A percentile compares a stretch with the other conserved stretches of the same genome.
These are phyloP conservation scores for Rhododendron henanense DNA, from an alignment of 148 eudicot species.

Conservation along the genomic window DNA sequence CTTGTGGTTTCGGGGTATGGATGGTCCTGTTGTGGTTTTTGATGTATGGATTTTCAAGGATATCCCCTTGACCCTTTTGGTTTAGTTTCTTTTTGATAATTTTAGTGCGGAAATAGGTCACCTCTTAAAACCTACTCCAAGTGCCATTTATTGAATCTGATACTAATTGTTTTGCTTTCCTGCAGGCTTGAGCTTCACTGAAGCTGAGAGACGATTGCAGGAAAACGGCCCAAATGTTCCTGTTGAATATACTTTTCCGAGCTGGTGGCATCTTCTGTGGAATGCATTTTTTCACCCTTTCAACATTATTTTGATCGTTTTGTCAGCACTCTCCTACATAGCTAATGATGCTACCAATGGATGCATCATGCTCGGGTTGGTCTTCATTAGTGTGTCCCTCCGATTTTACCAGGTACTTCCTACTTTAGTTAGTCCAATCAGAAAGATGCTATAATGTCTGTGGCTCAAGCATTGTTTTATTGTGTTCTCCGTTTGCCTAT, in stretches of 20 bases:
- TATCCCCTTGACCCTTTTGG: too few relatives aligned
- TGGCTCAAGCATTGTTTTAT: not conserved
- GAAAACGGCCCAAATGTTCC: slow-evolving; percentile 48
- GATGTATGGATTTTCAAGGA: too few relatives aligned
- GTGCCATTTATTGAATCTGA: not conserved
- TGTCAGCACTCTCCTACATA: slow-evolving; percentile 41
- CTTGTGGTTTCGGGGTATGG: not conserved
- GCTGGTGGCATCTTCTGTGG: slow-evolving; percentile 52
- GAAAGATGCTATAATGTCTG: not conserved
- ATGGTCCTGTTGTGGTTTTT: not conserved
- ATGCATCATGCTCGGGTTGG: slow-evolving; percentile 46
- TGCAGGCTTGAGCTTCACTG: slow-evolving; percentile 46
- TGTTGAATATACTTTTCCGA: slow-evolving; percentile 37
- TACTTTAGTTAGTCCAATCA: not conserved
- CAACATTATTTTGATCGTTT: slow-evolving; percentile 44
- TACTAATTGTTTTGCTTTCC: slow-evolving; percentile 1
- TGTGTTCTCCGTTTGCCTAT: not conserved
- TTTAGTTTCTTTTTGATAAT: not conserved
- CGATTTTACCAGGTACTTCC: slow-evolving; percentile 44
- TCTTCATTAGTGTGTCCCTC: slow-evolving; percentile 48
- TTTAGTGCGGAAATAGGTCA: not conserved
- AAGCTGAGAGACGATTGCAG: slow-evolving; percentile 44
- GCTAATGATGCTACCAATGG: slow-evolving; percentile 38
- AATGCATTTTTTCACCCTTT: slow-evolving; percentile 55
- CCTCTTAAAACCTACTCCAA: not conserved